Evolutionary conservation across 2,329 filamentous ascomycete genomes (phyloP).

Genomic region (Neophaeococcomyces aloes): DNA sequence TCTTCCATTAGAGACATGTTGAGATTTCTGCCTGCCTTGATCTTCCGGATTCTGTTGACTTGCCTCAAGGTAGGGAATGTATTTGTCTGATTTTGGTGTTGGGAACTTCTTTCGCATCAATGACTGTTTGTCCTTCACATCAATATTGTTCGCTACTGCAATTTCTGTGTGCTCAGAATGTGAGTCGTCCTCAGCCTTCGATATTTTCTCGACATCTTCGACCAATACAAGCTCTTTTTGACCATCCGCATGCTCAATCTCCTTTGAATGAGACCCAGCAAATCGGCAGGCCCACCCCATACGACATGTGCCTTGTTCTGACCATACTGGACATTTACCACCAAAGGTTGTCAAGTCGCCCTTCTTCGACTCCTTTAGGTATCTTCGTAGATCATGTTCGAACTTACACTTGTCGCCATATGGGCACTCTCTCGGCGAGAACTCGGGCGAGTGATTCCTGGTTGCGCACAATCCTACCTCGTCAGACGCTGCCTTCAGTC

Average conservation of each 20-base stretch:
- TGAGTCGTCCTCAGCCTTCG: conserved; percentile 9
- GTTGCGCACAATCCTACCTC: conserved; percentile 67
- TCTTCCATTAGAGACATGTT: conserved; percentile 32
- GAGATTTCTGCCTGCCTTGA: conserved; percentile 30
- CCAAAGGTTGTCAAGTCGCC: conserved; percentile 66
- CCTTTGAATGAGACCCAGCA: conserved; percentile 72
- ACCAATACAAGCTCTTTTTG: conserved; percentile 69
- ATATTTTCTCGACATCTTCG: conserved; percentile 35
- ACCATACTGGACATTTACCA: conserved; percentile 72
- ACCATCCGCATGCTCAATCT: conserved; percentile 67
- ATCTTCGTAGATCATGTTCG: conserved; percentile 74
- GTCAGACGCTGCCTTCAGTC: conserved; percentile 71
- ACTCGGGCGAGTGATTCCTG: conserved; percentile 61
- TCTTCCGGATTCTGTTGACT: conserved; percentile 36
- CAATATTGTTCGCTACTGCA: conserved; percentile 66
- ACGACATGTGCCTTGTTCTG: conserved; percentile 62
- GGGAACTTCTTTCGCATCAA: conserved; percentile 62
- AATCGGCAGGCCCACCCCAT: conserved; percentile 94
- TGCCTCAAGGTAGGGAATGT: conserved; percentile 65
- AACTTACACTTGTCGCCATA: conserved; percentile 73
- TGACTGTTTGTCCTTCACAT: conserved; percentile 58
- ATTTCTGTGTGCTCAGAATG: conserved; percentile 33
- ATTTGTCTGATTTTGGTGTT: conserved; percentile 64
- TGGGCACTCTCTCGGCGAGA: conserved; percentile 63
- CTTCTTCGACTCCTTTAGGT: conserved; percentile 70